phyloP scores from a whole-genome alignment of 2,329 filamentous ascomycete species.

The Macrophomina pseudophaseolina region DNA sequence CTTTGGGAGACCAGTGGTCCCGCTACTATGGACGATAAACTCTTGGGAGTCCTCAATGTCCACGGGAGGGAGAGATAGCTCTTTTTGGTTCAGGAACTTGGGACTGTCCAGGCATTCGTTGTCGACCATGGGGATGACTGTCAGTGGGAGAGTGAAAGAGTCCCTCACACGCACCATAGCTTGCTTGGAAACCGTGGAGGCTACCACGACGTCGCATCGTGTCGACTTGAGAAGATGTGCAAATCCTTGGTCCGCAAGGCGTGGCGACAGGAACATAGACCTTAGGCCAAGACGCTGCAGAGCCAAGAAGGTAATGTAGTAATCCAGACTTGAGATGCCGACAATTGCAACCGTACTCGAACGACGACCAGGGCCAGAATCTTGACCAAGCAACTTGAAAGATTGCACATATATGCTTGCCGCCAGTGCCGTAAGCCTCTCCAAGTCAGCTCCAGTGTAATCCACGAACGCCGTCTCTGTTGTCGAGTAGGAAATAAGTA shows the following conservation, averaged over 20 bases:
- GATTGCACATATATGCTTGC: slow-evolving; percentile 3
- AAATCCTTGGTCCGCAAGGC: slow-evolving; percentile 47
- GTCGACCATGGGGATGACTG: slow-evolving; percentile 5
- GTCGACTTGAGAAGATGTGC: slow-evolving; percentile 8
- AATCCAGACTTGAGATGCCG: slow-evolving; percentile 20
- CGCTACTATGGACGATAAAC: slow-evolving; percentile 49
- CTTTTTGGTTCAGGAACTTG: not conserved
- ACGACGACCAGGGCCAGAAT: not conserved
- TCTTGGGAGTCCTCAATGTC: not conserved
- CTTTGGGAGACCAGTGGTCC: slow-evolving; percentile 67
- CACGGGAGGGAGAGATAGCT: not conserved
- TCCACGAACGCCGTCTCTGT: slow-evolving; percentile 9
- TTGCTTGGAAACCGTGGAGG: not conserved
- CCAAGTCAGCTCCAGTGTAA: slow-evolving; percentile 17
- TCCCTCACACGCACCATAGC: slow-evolving; percentile 7
- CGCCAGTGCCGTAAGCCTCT: slow-evolving; percentile 10
- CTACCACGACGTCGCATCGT: not conserved
- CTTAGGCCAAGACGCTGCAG: slow-evolving; percentile 62
- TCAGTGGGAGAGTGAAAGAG: not conserved
- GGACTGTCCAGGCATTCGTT: not conserved
- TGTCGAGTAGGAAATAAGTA: slow-evolving; percentile 17
- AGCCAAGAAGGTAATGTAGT: slow-evolving; percentile 55
- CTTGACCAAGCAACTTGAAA: not conserved
- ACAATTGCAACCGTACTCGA: slow-evolving; percentile 14
- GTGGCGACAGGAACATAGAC: slow-evolving; percentile 59